These are phyloP conservation scores for Moelleriella libera DNA, from an alignment of 2,329 filamentous ascomycete species.

Conservation along the genomic window DNA sequence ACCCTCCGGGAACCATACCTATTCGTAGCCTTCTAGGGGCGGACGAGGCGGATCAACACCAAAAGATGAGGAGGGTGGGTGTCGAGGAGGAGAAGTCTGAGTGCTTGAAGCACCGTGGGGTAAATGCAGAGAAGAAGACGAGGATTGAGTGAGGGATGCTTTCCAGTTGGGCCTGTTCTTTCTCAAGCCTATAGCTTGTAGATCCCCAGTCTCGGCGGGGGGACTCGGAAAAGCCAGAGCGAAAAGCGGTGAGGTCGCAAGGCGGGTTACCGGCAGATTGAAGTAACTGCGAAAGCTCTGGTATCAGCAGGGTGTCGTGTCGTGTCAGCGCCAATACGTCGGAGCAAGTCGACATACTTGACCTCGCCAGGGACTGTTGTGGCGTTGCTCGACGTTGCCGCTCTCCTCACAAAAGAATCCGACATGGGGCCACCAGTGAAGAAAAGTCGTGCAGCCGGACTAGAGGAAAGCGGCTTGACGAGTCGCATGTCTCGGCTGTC, in stretches of 20 bases:
- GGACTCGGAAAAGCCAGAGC: slow-evolving; percentile 6
- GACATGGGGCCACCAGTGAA: slow-evolving; percentile 7
- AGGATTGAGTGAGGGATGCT: neutral
- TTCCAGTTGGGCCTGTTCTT: slow-evolving; percentile 3
- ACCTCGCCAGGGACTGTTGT: slow-evolving; percentile 5
- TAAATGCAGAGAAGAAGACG: slow-evolving; percentile 1
- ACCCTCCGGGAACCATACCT: slow-evolving; percentile 49
- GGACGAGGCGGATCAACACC: slow-evolving; percentile 39
- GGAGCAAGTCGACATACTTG: slow-evolving; percentile 9
- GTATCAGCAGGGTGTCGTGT: neutral
- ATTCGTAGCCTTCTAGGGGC: slow-evolving; percentile 40
- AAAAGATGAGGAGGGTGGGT: slow-evolving; percentile 7
- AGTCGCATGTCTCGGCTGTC: neutral
- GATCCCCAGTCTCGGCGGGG: slow-evolving; percentile 1
- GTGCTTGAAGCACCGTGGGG: neutral
- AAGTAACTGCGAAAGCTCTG: slow-evolving; percentile 16
- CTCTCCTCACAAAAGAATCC: slow-evolving; percentile 2
- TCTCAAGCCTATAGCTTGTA: slow-evolving; percentile 1
- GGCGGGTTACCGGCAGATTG: slow-evolving; percentile 10
- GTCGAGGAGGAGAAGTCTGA: slow-evolving; percentile 1
- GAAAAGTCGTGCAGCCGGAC: neutral
- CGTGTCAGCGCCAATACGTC: neutral
- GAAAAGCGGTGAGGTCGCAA: slow-evolving; percentile 7
- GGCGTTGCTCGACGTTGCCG: slow-evolving; percentile 1
- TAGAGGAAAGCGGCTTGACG: neutral